Evolutionary conservation across 2,329 filamentous ascomycete genomes (phyloP), one percentile per base, ranked within the genome.

Genomic region (Colletotrichum lindemuthianum): DNA sequence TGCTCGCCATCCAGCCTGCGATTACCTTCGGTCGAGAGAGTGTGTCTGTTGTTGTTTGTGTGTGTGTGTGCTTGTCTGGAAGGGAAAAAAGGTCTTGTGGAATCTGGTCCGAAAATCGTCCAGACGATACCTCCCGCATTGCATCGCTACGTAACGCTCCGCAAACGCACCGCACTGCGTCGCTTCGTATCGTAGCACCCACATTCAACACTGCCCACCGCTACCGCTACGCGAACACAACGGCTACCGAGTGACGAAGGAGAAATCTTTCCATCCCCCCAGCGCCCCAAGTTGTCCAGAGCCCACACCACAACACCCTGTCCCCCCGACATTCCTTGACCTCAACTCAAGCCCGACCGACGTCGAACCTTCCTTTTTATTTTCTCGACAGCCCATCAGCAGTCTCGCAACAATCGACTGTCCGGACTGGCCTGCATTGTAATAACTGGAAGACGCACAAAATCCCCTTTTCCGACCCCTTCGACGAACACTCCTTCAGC

Each of bases 321-420:
- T 43, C 60, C 57, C 56, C 65, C 65, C 65, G 67, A 68, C 65
- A 67, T 67, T 67, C 67, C 67, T 68, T 68, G 56, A 66, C 57
- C 66, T 68, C 66, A 63, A 58, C 40, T 32, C 60, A 53, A 36
- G 37, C 55, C 60, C 65, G 63, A 60, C 59, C 63, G 41, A 63
- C 59, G 50, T 60, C 64, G 51, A 61, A 63, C 59, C 59, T 45
- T 64, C 66, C 54, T 64, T 67, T 54, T 54, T 36, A 67, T 66
- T 59, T 52, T 59, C 63, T 61, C 58, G 51, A 47, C 47, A 37
- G 32, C 49, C 55, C 64, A 64, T 49, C 64, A 59, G 54, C 53
- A 44, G 40, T 58, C 48, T 41, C 48, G 50, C 60, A 54, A 16
- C 49, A 40, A 24, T 36, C 59, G 51, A 60, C 63, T 57, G 51